Evolutionary conservation across 1,284 basidiomycete genomes (phyloP).

Genomic region (Moesziomyces aphidis): DNA sequence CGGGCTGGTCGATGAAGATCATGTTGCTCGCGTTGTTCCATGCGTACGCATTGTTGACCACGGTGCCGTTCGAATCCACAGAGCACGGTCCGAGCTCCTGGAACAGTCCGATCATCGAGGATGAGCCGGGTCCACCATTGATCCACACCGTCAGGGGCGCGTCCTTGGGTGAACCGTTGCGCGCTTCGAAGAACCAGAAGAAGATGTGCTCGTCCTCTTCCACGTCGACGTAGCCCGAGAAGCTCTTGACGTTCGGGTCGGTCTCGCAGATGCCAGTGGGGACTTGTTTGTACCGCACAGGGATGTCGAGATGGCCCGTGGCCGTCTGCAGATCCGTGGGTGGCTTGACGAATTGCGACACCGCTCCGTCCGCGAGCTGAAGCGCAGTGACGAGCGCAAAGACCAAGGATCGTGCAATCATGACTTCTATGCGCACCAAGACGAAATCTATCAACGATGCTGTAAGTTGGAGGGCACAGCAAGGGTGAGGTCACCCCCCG

Average conservation of each 20-base stretch:
- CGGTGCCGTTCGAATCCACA: slow-evolving; percentile 73
- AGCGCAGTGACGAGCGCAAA: background rate
- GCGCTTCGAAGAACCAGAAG: slow-evolving; percentile 57
- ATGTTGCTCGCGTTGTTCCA: slow-evolving; percentile 78
- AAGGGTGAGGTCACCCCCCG: too few relatives aligned
- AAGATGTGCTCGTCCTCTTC: slow-evolving; percentile 49
- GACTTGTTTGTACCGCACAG: slow-evolving; percentile 52
- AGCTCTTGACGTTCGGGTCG: slow-evolving; percentile 76
- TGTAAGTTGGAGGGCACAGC: too few relatives aligned
- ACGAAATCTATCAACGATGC: background rate
- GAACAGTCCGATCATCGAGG: slow-evolving; percentile 77
- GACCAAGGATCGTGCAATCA: background rate
- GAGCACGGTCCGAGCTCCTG: slow-evolving; percentile 78
- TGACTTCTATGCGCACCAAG: background rate
- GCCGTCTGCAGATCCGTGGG: slow-evolving; percentile 34
- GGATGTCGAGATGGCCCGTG: slow-evolving; percentile 36
- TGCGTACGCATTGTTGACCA: slow-evolving; percentile 74
- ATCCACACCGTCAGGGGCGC: slow-evolving; percentile 50
- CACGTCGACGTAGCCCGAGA: slow-evolving; percentile 69
- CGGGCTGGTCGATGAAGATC: slow-evolving; percentile 81
- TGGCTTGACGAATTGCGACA: slow-evolving; percentile 26
- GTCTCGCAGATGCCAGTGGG: slow-evolving; percentile 79
- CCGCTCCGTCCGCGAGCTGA: background rate
- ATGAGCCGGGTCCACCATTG: slow-evolving; percentile 72
- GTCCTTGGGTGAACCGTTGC: slow-evolving; percentile 44